phyloP scores from a whole-genome alignment of 2,329 filamentous ascomycete species.

The Bipolaris sorokiniana region DNA sequence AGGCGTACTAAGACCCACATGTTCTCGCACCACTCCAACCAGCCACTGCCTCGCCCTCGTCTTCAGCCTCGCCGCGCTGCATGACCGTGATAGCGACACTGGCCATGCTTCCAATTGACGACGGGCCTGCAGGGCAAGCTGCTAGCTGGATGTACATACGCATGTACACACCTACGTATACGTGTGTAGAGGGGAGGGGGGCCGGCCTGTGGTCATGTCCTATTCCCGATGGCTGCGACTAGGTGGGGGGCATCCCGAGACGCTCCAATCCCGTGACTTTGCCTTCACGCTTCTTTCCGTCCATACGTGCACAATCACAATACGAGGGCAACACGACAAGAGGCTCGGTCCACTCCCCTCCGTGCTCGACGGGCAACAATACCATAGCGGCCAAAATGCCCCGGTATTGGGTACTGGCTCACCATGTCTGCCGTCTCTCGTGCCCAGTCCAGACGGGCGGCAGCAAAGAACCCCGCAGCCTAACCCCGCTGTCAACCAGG shows the following conservation, averaged over 20 bases:
- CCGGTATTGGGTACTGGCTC: conserved; percentile 19
- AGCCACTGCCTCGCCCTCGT: conserved; percentile 27
- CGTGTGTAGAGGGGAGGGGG: conserved; percentile 3
- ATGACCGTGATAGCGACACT: not conserved
- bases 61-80: conserved; percentile 35
- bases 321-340: not conserved
- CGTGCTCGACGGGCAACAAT: not conserved
- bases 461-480: not conserved
- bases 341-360: not conserved
- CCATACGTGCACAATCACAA: conserved; percentile 5
- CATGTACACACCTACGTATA: not conserved
- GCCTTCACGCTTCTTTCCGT: conserved; percentile 8
- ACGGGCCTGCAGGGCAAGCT: conserved; percentile 11
- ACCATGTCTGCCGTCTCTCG: conserved; percentile 9
- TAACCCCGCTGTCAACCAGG: not conserved
- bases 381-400: not conserved
- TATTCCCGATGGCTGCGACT: conserved; percentile 4
- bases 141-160: not conserved
- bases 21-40: conserved; percentile 28
- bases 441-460: not conserved
- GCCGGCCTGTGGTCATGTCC: conserved; percentile 11
- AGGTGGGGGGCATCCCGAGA: conserved; percentile 8
- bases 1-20: conserved; percentile 29
- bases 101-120: not conserved
- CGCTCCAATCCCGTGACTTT: conserved; percentile 13